These are phyloP conservation scores for Luffa acutangula DNA, from an alignment of 306 rosid genomes.

Conservation along the genomic window DNA sequence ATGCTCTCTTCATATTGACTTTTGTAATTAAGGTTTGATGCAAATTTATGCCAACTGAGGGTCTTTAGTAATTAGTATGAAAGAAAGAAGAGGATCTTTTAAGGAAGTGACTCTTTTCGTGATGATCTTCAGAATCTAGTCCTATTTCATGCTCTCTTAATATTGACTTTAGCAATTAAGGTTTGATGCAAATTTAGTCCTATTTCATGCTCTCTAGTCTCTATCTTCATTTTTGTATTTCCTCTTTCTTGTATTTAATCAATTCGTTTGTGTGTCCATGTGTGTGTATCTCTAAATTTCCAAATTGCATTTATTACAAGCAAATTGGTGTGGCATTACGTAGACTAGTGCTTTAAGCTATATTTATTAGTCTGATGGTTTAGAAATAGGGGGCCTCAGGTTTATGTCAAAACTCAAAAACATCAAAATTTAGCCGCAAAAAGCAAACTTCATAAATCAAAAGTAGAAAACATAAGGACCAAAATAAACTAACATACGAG, in stretches of 20 bases:
- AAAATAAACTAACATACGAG: not conserved
- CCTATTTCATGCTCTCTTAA: not conserved
- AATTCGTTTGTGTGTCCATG: not conserved
- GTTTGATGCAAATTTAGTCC: not conserved
- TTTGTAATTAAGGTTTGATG: not conserved
- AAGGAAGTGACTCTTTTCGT: not conserved
- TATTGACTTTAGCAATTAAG: not conserved
- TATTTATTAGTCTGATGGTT: not conserved
- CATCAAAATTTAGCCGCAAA: not conserved
- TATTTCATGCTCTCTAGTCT: no score
- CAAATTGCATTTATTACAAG: not conserved
- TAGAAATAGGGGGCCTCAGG: not conserved
- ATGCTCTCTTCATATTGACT: not conserved
- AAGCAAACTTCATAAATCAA: not conserved
- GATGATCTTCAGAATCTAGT: not conserved
- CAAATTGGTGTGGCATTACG: not conserved
- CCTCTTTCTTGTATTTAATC: not conserved
- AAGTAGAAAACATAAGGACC: not conserved
- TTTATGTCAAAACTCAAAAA: not conserved
- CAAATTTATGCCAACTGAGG: not conserved
- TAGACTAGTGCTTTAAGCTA: not conserved
- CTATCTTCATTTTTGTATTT: not conserved
- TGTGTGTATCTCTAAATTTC: not conserved
- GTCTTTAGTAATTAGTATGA: not conserved
- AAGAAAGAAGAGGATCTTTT: not conserved